Evolutionary conservation across 306 rosid species (phyloP), one percentile per base, ranked within the genome.

Genomic region (Alnus rubra): DNA sequence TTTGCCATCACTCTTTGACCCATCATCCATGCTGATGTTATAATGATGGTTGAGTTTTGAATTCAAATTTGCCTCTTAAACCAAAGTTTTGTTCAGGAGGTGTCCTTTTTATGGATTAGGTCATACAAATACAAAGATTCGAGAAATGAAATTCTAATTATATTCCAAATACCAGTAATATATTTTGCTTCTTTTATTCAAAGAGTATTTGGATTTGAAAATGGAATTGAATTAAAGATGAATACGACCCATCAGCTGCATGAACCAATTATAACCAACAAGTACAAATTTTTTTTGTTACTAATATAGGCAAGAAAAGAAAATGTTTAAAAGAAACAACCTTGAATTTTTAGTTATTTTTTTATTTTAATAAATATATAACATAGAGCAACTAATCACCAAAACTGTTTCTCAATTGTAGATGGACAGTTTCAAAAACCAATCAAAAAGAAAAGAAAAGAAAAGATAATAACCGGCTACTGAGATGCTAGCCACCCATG

Each of bases 1-100:
- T 82, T 71, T 54, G 63, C 65, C 33, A 71, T 80, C 44, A 76
- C 79, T 49, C 47, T 63, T 80, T 71, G 55, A 69, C 51, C 82
- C 65, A 15, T 47, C 50, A 23, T 23, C 23, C 45, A 42, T 23
- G 28, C 1, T 69, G 28, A 50, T 8, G 12, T 18, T 64, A 33
- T 23, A 80, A 76, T 76, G 74, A 80, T 73, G 53, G 35, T 23
- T 48, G 37, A 23, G 33, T 50, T 80, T 80, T 76, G 53, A 84
- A 75, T 76, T 78, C 72, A 67, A 80, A 54, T 3, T n/a, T 31
- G 33, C 76, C 67, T 76, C 39, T 37, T 9, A 23, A 75, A 75
- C 35, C 18, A 1, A 56, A 37, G 37, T n/a, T 14, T 7, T 2
- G 28, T 9, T 75, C 4, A 30, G 11, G 67, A 28, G 49, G 42